Conservation (phyloP, 2,329 filamentous ascomycete genomes). For the Daldinia sp. region DNA sequence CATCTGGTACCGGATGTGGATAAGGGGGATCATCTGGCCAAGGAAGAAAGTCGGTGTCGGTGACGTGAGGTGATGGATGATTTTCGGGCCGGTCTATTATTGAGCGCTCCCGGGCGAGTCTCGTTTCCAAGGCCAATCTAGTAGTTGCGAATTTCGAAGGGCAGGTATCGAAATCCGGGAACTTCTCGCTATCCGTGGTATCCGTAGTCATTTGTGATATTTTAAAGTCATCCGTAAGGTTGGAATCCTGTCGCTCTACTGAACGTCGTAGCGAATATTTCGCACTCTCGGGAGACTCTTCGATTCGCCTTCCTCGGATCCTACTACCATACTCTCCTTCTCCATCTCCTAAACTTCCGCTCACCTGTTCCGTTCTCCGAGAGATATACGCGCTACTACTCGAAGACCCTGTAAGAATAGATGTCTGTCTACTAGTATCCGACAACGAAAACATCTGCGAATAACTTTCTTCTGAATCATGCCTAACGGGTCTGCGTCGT, state of each 20-base stretch:
- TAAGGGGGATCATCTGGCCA: constrained; percentile 66
- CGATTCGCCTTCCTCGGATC: constrained; percentile 54
- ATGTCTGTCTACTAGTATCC: constrained; percentile 54
- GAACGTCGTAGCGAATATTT: constrained; percentile 30
- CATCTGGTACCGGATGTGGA: constrained; percentile 53
- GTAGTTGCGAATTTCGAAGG: constrained; percentile 17
- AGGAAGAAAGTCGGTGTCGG: constrained; percentile 66
- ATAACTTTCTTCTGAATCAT: constrained; percentile 68
- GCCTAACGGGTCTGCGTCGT: constrained; percentile 49
- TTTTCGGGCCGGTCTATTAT: constrained; percentile 46
- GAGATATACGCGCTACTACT: constrained; percentile 38
- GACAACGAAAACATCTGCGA: constrained; percentile 67
- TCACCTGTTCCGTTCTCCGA: constrained; percentile 13
- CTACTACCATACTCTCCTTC: constrained; percentile 56
- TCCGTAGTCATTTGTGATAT: constrained; percentile 46
- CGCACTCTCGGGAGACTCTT: constrained; percentile 39
- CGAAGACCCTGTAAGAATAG: constrained; percentile 50
- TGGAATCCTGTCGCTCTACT: constrained; percentile 40
- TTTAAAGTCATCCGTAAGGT: constrained; percentile 43
- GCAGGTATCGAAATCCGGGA: constrained; percentile 17
- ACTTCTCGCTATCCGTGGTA: constrained; percentile 41
- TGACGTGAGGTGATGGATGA: constrained; percentile 53
- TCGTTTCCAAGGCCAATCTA: constrained; percentile 25
- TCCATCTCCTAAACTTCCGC: constrained; percentile 37
- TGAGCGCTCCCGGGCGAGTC: constrained; percentile 19